phyloP scores from a whole-genome alignment of 257 asterid genomes.

The Solanum bulbocastanum region DNA sequence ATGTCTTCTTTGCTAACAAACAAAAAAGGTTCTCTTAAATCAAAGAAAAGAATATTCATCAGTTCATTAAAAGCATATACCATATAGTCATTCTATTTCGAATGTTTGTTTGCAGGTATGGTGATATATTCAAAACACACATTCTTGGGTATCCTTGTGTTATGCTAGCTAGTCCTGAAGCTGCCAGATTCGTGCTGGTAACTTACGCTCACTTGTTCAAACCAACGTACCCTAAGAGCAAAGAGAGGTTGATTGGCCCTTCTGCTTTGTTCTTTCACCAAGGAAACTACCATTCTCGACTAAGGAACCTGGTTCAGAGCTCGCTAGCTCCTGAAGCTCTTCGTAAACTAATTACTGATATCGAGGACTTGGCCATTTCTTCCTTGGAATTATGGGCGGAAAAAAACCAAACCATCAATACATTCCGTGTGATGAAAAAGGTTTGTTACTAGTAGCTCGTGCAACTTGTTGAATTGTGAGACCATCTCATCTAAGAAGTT shows the following conservation, averaged over 20 bases:
- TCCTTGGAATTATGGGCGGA: constrained; percentile 35
- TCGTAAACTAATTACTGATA: constrained; percentile 27
- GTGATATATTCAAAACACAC: constrained; percentile 67
- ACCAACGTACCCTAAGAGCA: constrained; percentile 79
- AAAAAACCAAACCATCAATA: constrained; percentile 26
- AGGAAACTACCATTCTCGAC: constrained; percentile 45
- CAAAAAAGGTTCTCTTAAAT: constrained; percentile 31
- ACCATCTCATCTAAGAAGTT: background rate
- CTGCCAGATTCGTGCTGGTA: constrained; percentile 54
- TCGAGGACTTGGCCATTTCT: constrained; percentile 37
- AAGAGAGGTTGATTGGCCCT: constrained; percentile 77
- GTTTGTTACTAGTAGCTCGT: constrained; percentile 10
- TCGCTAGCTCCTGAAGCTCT: constrained; percentile 44
- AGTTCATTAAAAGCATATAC: background rate
- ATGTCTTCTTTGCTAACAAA: constrained; percentile 45
- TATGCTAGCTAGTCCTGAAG: constrained; percentile 81
- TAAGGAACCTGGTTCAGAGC: constrained; percentile 49
- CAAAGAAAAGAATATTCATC: background rate
- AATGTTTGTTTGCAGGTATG: constrained; percentile 34
- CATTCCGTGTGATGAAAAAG: constrained; percentile 58
- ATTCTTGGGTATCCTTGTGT: constrained; percentile 76
- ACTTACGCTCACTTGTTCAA: constrained; percentile 53
- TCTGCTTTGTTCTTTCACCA: constrained; percentile 67
- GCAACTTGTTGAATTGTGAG: background rate
- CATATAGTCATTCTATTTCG: background rate